Evolutionary conservation across 805 yeast genomes (phyloP), one percentile per base, ranked within the genome.

Genomic region (Brettanomyces naardenensis): DNA sequence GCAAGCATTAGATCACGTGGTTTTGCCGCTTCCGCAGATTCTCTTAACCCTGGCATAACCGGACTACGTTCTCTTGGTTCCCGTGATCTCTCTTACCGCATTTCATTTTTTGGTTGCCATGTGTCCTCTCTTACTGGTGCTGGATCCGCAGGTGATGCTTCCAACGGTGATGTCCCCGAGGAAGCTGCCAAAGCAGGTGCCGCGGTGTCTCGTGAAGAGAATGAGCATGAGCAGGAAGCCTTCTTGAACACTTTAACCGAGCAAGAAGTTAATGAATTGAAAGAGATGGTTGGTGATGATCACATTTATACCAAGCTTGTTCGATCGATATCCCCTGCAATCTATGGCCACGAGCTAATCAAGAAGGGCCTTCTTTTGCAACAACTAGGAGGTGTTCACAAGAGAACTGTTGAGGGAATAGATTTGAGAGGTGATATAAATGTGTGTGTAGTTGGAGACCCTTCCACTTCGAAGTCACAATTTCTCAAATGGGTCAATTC

Each of bases 401-500:
- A 90, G 59, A 69, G 75, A 40, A 90, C 98, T 0, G 75, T 86
- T 13, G 98, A 90, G 58, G 97, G 97, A 20, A 90, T 90, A 49
- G 81, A 88, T 50, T 69, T 90, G 45, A 79, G 98, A 69, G 98
- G 98, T 49, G 98, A 90, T 58, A 90, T 90, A 54, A 90, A 90
- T 57, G 81, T 90, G 31, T 90, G 98, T 68, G 73, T 90, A 46
- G 97, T 90, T 37, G 98, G 98, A 35, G 98, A 90, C 59, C 98
- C 98, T 3, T 88, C 97, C 2, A 90, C 97, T 9, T 86, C 97
- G 25, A 90, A 90, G 60, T 89, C 97, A 1, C 98, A 90, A 60
- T 90, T 90, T 56, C 68, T 90, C 56, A 92, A 92, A 61, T 92
- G 92, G 59, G 95, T 92, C 11, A 81, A 88, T 49, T 76, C 84